phyloP scores from a whole-genome alignment of 371 early-diverging fungal genomes.

The Apophysomyces ossiformis region DNA sequence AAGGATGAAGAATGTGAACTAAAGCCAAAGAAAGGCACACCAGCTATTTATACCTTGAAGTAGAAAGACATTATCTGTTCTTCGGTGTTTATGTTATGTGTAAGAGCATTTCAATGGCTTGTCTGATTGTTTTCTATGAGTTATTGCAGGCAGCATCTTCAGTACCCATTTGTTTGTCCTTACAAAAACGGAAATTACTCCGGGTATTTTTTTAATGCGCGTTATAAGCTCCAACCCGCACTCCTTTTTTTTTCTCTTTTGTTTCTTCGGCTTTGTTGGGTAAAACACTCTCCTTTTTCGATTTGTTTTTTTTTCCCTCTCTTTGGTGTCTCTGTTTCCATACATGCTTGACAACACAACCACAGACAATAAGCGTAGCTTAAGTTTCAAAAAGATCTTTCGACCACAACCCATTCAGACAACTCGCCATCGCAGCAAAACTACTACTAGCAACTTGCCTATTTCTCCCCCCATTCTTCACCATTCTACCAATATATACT shows the following conservation, averaged over 20 bases:
- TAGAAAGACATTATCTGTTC: too few species aligned
- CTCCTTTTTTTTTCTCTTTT: constrained; percentile 5
- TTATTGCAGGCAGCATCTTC: too few species aligned
- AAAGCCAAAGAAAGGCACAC: too few species aligned
- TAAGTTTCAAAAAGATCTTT: constrained; percentile 24
- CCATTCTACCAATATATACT: constrained; percentile 12
- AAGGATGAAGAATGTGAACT: too few species aligned
- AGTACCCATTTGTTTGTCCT: too few species aligned
- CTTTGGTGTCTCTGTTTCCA: constrained; percentile 1
- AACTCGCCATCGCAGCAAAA: constrained; percentile 11
- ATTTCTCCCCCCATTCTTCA: constrained; percentile 24
- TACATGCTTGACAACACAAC: constrained; percentile 20
- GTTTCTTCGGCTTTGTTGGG: neutral
- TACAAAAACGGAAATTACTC: too few species aligned
- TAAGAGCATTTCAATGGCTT: too few species aligned
- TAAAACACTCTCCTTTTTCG: neutral
- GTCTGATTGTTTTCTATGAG: too few species aligned
- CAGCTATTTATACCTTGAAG: too few species aligned
- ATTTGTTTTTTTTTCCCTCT: neutral
- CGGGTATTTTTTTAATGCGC: too few species aligned
- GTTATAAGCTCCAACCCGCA: neutral
- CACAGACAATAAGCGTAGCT: constrained; percentile 9
- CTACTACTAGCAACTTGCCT: constrained; percentile 9
- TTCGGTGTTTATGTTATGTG: too few species aligned
- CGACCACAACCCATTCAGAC: constrained; percentile 10